These are phyloP conservation scores for Coemansia sp. DNA, from an alignment of 192 early-diverging fungal genomes.

Conservation along the genomic window DNA sequence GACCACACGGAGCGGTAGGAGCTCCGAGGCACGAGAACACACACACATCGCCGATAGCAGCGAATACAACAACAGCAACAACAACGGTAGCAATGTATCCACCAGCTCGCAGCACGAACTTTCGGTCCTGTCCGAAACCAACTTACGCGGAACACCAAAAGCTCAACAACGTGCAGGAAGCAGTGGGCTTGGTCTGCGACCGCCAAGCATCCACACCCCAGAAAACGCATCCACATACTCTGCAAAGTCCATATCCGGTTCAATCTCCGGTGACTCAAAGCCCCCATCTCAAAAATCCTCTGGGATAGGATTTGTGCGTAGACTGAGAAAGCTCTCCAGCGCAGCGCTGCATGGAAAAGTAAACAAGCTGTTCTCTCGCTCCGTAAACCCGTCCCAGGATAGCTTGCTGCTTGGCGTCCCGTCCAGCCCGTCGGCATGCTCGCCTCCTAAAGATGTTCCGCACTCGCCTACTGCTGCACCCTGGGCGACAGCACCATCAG, in stretches of 20 bases:
- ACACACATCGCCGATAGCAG: neutral
- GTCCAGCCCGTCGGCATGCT: conserved; percentile 17
- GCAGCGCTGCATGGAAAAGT: conserved; percentile 48
- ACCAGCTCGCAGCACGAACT: conserved; percentile 6
- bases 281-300: conserved; percentile 49
- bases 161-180: conserved; percentile 28
- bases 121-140: neutral
- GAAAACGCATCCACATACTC: conserved; percentile 43
- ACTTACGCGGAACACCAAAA: conserved; percentile 25
- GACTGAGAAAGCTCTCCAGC: conserved; percentile 45
- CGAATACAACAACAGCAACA: neutral
- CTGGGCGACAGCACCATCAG: no score
- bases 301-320: conserved; percentile 43
- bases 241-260: conserved; percentile 24
- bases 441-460: conserved; percentile 13
- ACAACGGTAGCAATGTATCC: neutral
- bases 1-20: neutral
- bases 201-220: conserved; percentile 32
- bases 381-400: conserved; percentile 44
- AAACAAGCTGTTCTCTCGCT: conserved; percentile 47
- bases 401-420: conserved; percentile 28
- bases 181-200: conserved; percentile 37
- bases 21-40: neutral
- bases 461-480: conserved; percentile 3
- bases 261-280: conserved; percentile 40